A percentile compares a stretch with the other conserved stretches of the same genome.
Conservation (phyloP, 306 rosid species). For the Crataegus laevigata region DNA sequence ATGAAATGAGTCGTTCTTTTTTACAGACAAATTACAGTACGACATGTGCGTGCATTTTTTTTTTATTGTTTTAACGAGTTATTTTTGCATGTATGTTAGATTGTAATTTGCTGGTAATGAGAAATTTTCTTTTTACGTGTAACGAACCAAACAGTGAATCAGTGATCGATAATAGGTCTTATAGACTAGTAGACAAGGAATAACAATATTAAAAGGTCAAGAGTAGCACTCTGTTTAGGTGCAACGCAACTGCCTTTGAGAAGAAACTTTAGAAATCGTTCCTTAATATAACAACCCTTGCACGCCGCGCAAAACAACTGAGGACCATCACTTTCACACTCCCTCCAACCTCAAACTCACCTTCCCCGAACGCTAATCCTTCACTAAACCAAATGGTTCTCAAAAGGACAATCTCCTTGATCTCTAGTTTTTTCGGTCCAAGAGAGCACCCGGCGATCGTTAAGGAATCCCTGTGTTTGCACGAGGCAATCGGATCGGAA, state of each 20-base stretch:
- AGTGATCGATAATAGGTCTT: no score
- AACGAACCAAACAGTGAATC: background rate
- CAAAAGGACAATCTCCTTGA: conserved; percentile 31
- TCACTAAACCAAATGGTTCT: conserved; percentile 39
- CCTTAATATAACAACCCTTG: conserved; percentile 43
- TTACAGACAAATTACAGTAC: background rate
- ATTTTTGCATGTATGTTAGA: no score
- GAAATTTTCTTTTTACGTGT: background rate
- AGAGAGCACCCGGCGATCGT: conserved; percentile 12
- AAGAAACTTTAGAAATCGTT: background rate
- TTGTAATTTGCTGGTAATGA: background rate
- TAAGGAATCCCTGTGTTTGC: conserved; percentile 26
- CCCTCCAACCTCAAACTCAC: conserved; percentile 16
- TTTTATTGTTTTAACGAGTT: no score
- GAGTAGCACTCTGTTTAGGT: conserved; percentile 72
- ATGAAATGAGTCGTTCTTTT: no score
- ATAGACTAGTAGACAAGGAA: background rate
- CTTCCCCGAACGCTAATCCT: conserved; percentile 8
- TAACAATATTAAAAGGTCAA: conserved; percentile 34
- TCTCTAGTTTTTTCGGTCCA: conserved; percentile 33
- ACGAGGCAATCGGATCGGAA: conserved; percentile 9
- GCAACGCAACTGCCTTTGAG: conserved; percentile 61
- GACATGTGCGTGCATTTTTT: fast-evolving
- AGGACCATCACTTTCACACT: conserved; percentile 16
- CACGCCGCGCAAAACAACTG: conserved; percentile 45